Evolutionary conservation across 2,329 filamentous ascomycete species (phyloP), one percentile per base, ranked within the genome.

Genomic region (Cercospora sp.): DNA sequence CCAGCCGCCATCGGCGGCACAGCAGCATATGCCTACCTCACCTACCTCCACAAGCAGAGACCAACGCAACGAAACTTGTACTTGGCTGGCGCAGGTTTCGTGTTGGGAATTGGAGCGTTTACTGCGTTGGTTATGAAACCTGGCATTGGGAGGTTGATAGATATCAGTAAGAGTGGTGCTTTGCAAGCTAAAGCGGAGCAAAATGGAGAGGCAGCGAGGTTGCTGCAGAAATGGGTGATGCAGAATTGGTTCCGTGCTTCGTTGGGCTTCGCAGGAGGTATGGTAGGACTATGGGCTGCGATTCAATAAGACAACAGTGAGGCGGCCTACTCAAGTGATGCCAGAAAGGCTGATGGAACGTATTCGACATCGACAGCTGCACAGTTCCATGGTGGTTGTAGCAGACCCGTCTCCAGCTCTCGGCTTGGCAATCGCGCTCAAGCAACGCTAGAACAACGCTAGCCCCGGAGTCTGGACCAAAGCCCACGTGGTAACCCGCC

Each of bases 161-260:
- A 63, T 48, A 72, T 71, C 23, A 69, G 69, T 58, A 51, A 69
- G 58, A 58, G 63, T 51, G 36, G 57, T 26, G 60, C 36, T 7
- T 12, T 66, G 33, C 64, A 67, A 40, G 65, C 60, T 18, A 71
- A 72, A 65, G 63, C 61, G 28, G 68, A 69, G 57, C 68, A 68
- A 48, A 68, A 23, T 23, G 57, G 70, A 42, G 68, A 72, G 57
- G 62, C 68, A 53, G 42, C 57, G 51, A 69, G 65, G 20, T 64
- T 70, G 63, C 59, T 72, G 64, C 65, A 48, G 55, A 30, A 31
- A 48, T 69, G 70, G 66, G 65, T 63, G 18, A 45, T 40, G 31
- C 42, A 63, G 63, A 69, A 67, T 33, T 64, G 42, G 36, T 23
- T 68, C 10, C 59, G 63, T 20, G 63, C 59, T 18, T 62, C 48